Conservation (phyloP, 2,329 filamentous ascomycete species). For the Peltaster fructicola region DNA sequence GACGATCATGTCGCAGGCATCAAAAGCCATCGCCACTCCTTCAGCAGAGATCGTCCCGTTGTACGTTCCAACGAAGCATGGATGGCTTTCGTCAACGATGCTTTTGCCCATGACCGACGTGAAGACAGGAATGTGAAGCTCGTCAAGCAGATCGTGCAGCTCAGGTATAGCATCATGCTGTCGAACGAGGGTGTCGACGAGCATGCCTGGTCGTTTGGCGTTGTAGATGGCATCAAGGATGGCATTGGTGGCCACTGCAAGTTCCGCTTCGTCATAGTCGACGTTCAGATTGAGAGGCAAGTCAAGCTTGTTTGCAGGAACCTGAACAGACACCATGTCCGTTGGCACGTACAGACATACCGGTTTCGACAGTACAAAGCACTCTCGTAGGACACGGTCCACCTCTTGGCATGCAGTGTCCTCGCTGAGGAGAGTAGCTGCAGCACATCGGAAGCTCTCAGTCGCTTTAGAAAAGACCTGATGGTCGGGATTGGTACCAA, state of each 20-base stretch:
- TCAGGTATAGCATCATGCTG: slow-evolving; percentile 22
- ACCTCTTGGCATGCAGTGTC: slow-evolving; percentile 24
- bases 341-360: slow-evolving; percentile 29
- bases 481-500: slow-evolving; percentile 24
- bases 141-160: slow-evolving; percentile 17
- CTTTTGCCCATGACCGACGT: slow-evolving; percentile 26
- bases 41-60: slow-evolving; percentile 22
- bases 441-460: slow-evolving; percentile 20
- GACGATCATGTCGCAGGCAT: slow-evolving; percentile 20
- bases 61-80: slow-evolving; percentile 24
- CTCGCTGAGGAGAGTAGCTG: slow-evolving; percentile 24
- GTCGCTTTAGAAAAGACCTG: slow-evolving; percentile 25
- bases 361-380: slow-evolving; percentile 24
- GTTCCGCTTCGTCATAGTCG: slow-evolving; percentile 12
- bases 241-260: slow-evolving; percentile 17
- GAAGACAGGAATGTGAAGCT: slow-evolving; percentile 22
- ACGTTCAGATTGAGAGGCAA: slow-evolving; percentile 20
- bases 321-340: slow-evolving; percentile 21
- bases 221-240: slow-evolving; percentile 17
- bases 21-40: slow-evolving; percentile 21
- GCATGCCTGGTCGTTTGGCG: slow-evolving; percentile 21
- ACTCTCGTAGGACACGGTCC: slow-evolving; percentile 26
- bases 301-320: slow-evolving; percentile 20
- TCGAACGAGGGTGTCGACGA: slow-evolving; percentile 23
- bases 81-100: slow-evolving; percentile 24